A percentile compares a stretch with the other conserved stretches of the same genome.
Conservation (phyloP, 1,139 yeast species). For the Diutina neorugosa region DNA sequence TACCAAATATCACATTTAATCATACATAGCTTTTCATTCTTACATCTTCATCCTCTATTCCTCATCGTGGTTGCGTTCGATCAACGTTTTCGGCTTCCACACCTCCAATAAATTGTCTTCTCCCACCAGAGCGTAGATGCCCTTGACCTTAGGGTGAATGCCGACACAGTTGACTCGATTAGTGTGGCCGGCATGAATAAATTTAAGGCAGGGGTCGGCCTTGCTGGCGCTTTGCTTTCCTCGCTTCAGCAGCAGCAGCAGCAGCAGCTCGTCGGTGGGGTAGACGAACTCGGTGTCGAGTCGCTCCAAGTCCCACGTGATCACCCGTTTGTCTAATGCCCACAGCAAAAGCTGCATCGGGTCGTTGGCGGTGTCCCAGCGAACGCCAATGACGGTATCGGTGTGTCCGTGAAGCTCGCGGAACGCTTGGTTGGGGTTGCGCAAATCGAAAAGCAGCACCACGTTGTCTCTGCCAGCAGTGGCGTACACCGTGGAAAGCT, state of each 20-base stretch:
- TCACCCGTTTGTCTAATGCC: slow-evolving; percentile 37
- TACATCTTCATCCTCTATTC: slow-evolving; percentile 8
- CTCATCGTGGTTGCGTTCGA: slow-evolving; percentile 31
- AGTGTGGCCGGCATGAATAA: slow-evolving; percentile 51
- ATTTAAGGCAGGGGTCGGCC: slow-evolving; percentile 48
- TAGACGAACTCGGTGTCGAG: slow-evolving; percentile 33
- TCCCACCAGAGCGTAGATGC: slow-evolving; percentile 34
- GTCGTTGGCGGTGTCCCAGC: slow-evolving; percentile 25
- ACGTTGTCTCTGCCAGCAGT: slow-evolving; percentile 45
- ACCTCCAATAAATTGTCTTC: slow-evolving; percentile 42
- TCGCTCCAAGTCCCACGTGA: slow-evolving; percentile 37
- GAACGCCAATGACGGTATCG: slow-evolving; percentile 26
- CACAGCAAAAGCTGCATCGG: slow-evolving; percentile 30
- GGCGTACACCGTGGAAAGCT: slow-evolving; percentile 30
- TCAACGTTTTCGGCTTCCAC: slow-evolving; percentile 38
- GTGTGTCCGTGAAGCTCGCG: slow-evolving; percentile 40
- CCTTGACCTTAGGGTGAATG: slow-evolving; percentile 33
- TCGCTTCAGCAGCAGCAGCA: slow-evolving; percentile 14
- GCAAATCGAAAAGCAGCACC: slow-evolving; percentile 37
- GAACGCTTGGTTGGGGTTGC: slow-evolving; percentile 34
- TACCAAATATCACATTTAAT: not conserved
- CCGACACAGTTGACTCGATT: slow-evolving; percentile 38
- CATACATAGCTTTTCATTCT: not conserved
- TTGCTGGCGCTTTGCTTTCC: slow-evolving; percentile 19
- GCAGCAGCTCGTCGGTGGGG: slow-evolving; percentile 17